Base-by-base conservation (phyloP, 768 basidiomycete species). In the Mrakia blollopis region DNA sequence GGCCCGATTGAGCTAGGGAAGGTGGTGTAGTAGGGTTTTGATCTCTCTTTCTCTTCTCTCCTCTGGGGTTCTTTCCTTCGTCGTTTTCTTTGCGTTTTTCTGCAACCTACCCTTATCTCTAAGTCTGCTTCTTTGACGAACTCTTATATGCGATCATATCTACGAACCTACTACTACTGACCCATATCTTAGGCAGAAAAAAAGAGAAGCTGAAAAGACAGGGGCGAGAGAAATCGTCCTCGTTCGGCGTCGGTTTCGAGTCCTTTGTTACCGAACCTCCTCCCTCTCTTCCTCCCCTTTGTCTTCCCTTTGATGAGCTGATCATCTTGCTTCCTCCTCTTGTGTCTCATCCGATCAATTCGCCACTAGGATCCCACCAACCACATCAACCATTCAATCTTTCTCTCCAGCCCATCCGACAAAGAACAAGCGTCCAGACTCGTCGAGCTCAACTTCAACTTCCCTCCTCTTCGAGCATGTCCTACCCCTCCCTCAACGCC, bases 401-500 rank as follows among this genome's bases (percentile, higher is more conserved):
- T 50, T 18, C 16, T 50, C 47, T 18, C 47, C 21, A 7, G 44
- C 13, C 14, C 44, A 47, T 7, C 44, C 9, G 14, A 7, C 47
- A 50, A 50, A 50, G 44, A 50, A 50, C 47, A 50, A 50, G 18
- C 14, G 47, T 4, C 16, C 9, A 14, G 16, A 41, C 39, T 14
- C 47, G 47, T 50, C 47, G 47, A 50, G 47, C 47, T 50, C 47
- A 50, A 21, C 47, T 9, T 21, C 47, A 7, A 10, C 44, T 11
- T 47, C 47, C 47, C 47, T 21, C 14, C 44, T 50, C 18, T 14
- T 50, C 47, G 47, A 4, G 23, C 39, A 74, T 74, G 73, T 74
- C 73, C 18, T 74, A 47, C 47, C 73, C 73, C 44, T 74, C 73
- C 0, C 62, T 67, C 63, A 74, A 74, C 50, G 73, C 63, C 6